Evolutionary conservation across 2,329 filamentous ascomycete genomes (phyloP), one percentile per base, ranked within the genome.

Genomic region (Fusarium tricinctum): DNA sequence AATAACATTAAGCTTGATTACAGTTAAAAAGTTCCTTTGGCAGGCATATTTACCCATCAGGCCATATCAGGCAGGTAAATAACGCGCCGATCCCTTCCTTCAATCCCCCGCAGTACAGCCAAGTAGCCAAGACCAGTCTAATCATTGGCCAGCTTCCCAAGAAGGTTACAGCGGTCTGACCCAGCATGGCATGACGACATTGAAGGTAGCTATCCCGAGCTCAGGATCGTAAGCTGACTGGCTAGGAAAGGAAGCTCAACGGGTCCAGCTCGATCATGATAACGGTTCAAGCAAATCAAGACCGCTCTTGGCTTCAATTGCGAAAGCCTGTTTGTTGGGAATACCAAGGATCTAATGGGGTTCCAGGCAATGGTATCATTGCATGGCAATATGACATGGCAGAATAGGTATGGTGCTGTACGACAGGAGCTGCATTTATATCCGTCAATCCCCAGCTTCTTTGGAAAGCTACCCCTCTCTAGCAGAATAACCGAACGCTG

Each of bases 181-280:
- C 33, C 32, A 20, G 40, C 28, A 26, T 55, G 55, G 28, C 42
- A 72, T 72, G 70, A 72, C 61, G 70, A 69, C 70, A 73, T 67
- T 30, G 35, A 43, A 43, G 50, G 22, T 28, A 55, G 51, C 38
- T 66, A 56, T 67, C 57, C 35, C 55, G 49, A 63, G 54, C 58
- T 69, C 19, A 53, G 33, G 35, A 30, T 49, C 32, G 70, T 69
- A 67, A 67, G 70, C 68, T 67, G 49, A 69, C 51, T 17, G 47
- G 39, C 64, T 64, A 15, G 53, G 58, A 59, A 50, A 35, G 69
- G 55, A 69, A 71, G 52, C 46, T 52, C 49, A 33, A 28, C 52
- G 40, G 26, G 33, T 1, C 35, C 32, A 44, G 32, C 40, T 42
- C 19, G 26, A 42, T 66, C 20, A 12, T 44, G 56, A 67, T 60